Evolutionary conservation across 106 monocot genomes (phyloP).

Genomic region (Dactylorhiza incarnata): DNA sequence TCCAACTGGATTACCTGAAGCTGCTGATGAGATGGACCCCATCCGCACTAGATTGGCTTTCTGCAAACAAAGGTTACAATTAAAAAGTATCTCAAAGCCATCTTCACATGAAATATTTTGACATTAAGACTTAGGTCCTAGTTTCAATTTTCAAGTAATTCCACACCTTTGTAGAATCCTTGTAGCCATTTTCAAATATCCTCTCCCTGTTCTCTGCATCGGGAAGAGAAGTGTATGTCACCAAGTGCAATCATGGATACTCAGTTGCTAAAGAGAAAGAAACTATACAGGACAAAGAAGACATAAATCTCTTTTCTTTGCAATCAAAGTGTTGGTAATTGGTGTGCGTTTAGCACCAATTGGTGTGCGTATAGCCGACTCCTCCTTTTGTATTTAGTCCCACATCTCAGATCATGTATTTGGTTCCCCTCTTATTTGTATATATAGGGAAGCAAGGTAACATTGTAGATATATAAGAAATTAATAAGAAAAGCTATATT

Average conservation of each 20-base stretch:
- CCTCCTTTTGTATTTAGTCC: too few species aligned
- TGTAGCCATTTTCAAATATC: constrained; percentile 30
- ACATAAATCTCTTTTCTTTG: neutral
- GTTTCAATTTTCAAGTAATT: constrained; percentile 12
- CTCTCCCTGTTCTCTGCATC: constrained; percentile 40
- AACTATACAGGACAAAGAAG: neutral
- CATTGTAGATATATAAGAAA: too few species aligned
- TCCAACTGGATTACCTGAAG: constrained; percentile 26
- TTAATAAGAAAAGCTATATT: too few species aligned
- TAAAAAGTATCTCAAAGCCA: neutral
- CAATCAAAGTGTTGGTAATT: too few species aligned
- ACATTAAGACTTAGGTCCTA: neutral
- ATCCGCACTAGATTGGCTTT: constrained; percentile 36
- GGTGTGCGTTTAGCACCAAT: too few species aligned
- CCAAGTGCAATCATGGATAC: neutral
- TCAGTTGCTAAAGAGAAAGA: neutral
- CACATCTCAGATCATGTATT: too few species aligned
- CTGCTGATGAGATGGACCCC: constrained; percentile 48
- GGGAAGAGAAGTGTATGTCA: neutral
- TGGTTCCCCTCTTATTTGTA: too few species aligned
- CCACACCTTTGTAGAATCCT: constrained; percentile 40
- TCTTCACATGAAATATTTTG: neutral
- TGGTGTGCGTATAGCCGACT: too few species aligned
- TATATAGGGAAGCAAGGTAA: too few species aligned
- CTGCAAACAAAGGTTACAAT: constrained; percentile 12